These are phyloP conservation scores for Xerocomellus chrysenteron DNA, from an alignment of 768 basidiomycete genomes.

Conservation along the genomic window DNA sequence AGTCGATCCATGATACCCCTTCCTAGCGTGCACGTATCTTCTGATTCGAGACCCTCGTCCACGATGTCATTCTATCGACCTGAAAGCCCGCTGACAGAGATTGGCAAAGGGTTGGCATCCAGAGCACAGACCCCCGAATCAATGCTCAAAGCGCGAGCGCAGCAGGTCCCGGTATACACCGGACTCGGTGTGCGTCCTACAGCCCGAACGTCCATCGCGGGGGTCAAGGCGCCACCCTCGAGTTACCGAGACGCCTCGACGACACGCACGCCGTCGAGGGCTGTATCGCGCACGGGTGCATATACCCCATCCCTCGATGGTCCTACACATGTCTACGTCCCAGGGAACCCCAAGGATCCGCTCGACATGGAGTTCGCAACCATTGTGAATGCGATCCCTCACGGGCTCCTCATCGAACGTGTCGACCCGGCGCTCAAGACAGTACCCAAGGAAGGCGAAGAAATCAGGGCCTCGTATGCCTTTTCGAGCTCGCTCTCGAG, in stretches of 20 bases:
- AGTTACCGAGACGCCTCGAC: slow-evolving; percentile 65
- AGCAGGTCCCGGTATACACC: slow-evolving; percentile 57
- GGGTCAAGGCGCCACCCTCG: slow-evolving; percentile 61
- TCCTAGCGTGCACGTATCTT: slow-evolving; percentile 67
- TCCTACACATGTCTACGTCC: slow-evolving; percentile 62
- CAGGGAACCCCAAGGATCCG: slow-evolving; percentile 69
- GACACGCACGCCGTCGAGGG: slow-evolving; percentile 60
- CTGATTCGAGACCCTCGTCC: slow-evolving; percentile 68
- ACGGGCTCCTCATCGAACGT: slow-evolving; percentile 75
- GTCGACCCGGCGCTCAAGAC: slow-evolving; percentile 73
- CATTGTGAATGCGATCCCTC: slow-evolving; percentile 72
- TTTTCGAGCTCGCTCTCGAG: slow-evolving; percentile 70
- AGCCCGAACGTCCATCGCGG: slow-evolving; percentile 38
- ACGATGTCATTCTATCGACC: slow-evolving; percentile 67
- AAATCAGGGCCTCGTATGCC: slow-evolving; percentile 81
- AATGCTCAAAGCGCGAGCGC: slow-evolving; percentile 55
- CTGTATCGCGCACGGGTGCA: slow-evolving; percentile 63
- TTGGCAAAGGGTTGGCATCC: slow-evolving; percentile 33
- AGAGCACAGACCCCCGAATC: slow-evolving; percentile 73
- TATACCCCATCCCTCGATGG: slow-evolving; percentile 58
- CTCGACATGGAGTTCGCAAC: slow-evolving; percentile 77
- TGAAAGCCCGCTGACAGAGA: slow-evolving; percentile 49
- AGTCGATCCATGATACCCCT: slow-evolving; percentile 84
- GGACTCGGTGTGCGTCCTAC: slow-evolving; percentile 39
- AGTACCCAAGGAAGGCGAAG: slow-evolving; percentile 69